Evolutionary conservation across 2,329 filamentous ascomycete genomes (phyloP), one percentile per base, ranked within the genome.

Genomic region (Pseudopithomyces maydicus): DNA sequence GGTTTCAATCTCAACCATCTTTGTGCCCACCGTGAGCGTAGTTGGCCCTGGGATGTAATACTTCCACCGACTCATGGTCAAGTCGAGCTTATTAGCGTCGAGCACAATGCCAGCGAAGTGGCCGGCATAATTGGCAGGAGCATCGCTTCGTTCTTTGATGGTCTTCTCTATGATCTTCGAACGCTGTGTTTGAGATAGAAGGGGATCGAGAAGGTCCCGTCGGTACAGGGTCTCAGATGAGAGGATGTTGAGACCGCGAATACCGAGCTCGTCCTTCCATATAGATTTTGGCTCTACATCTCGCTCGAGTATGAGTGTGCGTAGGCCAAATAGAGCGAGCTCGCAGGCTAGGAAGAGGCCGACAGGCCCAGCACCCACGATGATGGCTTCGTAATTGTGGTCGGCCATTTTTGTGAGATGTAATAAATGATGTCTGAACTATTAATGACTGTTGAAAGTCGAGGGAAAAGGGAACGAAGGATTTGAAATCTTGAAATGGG

Each of bases 291-390:
- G 35, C 12, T 22, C 19, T 4, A 10, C 20, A 15, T 51, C 23
- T 3, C 23, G 10, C 48, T 51, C 48, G 12, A 51, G 36, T 10
- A 56, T 20, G 8, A 52, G 20, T 8, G 23, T 26, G 11, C 35
- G 43, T 5, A 29, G n/a, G 22, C 36, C 19, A 4, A 36, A 35
- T 5, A 39, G 20, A 7, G 19, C 48, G 12, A 51, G 36, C 36
- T 51, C 50, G 14, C 17, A 44, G 12, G 50, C 50, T 15, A 39
- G 39, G 19, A 39, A 42, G 42, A 39, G 6, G 38, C 48, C 48
- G 11, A 51, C 48, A 17, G 48, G 48, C 10, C 48, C 48, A 29
- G 48, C 48, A 6, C 48, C 48, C 2, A 33, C 48, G 7, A 51
- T 51, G 10, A 51, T 29, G 26, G 41, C 48, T 23, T 41, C 33